Conservation (phyloP, 495 filamentous ascomycete species). For the Talaromyces adpressus region DNA sequence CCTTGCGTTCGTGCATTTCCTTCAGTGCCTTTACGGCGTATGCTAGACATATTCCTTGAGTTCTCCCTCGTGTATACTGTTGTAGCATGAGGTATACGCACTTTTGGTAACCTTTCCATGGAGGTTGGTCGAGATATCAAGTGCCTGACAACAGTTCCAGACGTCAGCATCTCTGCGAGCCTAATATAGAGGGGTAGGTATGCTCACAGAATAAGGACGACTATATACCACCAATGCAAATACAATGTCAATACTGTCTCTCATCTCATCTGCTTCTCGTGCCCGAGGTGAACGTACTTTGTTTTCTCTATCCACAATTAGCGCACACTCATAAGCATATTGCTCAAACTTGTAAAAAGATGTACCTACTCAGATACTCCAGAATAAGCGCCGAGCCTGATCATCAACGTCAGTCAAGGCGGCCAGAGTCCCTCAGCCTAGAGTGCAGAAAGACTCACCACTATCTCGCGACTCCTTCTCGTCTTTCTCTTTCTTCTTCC, state of each 20-base stretch:
- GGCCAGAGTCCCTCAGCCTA: background rate
- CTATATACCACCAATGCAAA: constrained; percentile 18
- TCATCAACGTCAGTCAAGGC: background rate
- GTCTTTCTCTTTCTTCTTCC: constrained; percentile 43
- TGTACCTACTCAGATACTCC: constrained; percentile 50
- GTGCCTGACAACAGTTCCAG: constrained; percentile 35
- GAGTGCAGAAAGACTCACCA: constrained; percentile 22
- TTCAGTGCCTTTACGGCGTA: constrained; percentile 55
- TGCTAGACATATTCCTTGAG: constrained; percentile 22
- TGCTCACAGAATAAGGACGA: constrained; percentile 53
- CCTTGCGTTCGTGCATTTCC: constrained; percentile 53
- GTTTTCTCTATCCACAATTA: constrained; percentile 39
- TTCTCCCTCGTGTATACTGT: background rate
- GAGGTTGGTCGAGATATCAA: constrained; percentile 58
- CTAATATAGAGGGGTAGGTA: background rate
- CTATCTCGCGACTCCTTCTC: constrained; percentile 34
- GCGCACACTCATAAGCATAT: background rate
- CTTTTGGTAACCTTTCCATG: constrained; percentile 63
- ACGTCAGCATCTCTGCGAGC: background rate
- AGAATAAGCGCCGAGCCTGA: constrained; percentile 34
- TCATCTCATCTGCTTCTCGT: background rate
- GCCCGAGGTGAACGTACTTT: constrained; percentile 34
- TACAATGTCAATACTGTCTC: background rate
- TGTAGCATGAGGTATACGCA: constrained; percentile 15
- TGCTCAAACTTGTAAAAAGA: background rate